Base-by-base conservation (phyloP, 1,139 yeast genomes). In the Zygoascus sp. region DNA sequence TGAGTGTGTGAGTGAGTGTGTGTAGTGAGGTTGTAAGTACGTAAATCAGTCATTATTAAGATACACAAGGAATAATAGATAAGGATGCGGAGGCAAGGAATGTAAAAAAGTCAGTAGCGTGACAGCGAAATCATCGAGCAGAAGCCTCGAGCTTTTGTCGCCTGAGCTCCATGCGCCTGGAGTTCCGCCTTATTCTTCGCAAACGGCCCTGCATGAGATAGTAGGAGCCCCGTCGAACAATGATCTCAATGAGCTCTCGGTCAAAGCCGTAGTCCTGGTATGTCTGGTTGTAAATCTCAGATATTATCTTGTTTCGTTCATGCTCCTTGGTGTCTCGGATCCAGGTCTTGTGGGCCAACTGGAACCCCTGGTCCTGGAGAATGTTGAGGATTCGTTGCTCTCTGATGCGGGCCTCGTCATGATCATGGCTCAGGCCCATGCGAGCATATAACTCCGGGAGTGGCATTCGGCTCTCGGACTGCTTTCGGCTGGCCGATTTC, bases 271-370 rank as follows among this genome's bases (percentile, higher is more conserved):
- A 82, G 34, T 72, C 72, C 2, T 61, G 61, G 19, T 66, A 66
- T 2, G 83, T 80, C 46, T 75, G 66, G 3, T 59, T 57, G 57
- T 73, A 68, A 44, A 87, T 68, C 50, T 72, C 68, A 23, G 74
- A 72, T 36, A 86, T 69, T 42, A 82, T 67, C 16, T 66, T 57
- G 20, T 63, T 62, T 42, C 95, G 70, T 51, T 76, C 76, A 5
- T 65, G 66, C 46, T 73, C 75, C 1, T 74, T 70, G 0, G 94
- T 83, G 59, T 83, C 94, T 50, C 95, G 73, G 36, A 84, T 80
- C 95, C 95, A 86, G 0, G 95, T 85, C 59, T 77, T 78, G 54
- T 78, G 75, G 4, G 95, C 95, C 27, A 87, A 64, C 30, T 80
- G 77, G 63, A 85, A 87, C 16, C 81, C 78, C 51, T 84, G 73